A percentile compares a stretch with the other conserved stretches of the same genome.
These are phyloP conservation scores for Karstenula rhodostoma DNA, from an alignment of 2,329 filamentous ascomycete genomes.

Conservation along the genomic window DNA sequence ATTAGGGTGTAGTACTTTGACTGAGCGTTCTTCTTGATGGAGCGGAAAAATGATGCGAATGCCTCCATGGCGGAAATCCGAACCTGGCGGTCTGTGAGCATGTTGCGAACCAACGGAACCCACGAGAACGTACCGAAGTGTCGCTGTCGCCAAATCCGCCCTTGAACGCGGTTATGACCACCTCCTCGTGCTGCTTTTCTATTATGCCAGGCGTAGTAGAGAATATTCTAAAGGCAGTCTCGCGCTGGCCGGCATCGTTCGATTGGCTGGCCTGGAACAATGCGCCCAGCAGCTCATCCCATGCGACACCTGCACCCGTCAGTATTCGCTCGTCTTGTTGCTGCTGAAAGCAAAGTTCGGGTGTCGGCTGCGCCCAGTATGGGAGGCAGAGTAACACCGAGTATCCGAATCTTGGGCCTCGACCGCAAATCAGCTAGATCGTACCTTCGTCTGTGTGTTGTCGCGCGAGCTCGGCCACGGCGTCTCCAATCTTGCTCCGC, in stretches of 20 bases:
- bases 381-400: not conserved
- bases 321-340: constrained; percentile 8
- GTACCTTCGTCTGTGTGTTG: constrained; percentile 93
- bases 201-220: constrained; percentile 94
- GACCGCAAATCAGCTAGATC: constrained; percentile 40
- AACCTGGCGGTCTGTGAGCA: constrained; percentile 64
- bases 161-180: constrained; percentile 87
- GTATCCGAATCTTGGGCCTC: not conserved
- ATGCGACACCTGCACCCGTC: constrained; percentile 71
- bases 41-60: constrained; percentile 95
- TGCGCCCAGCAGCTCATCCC: constrained; percentile 86
- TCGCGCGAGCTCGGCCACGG: constrained; percentile 93
- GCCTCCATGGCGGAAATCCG: constrained; percentile 95
- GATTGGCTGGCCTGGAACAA: constrained; percentile 93
- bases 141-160: constrained; percentile 92
- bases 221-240: constrained; percentile 94
- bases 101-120: not conserved
- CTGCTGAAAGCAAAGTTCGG: not conserved
- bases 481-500: constrained; percentile 95
- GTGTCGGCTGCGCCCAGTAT: not conserved
- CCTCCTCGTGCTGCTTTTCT: constrained; percentile 91
- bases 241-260: constrained; percentile 80
- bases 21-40: constrained; percentile 86
- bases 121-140: constrained; percentile 66
- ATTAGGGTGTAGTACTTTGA: constrained; percentile 87